phyloP scores from a whole-genome alignment of 2,329 filamentous ascomycete genomes.

The Exophiala sp. region DNA sequence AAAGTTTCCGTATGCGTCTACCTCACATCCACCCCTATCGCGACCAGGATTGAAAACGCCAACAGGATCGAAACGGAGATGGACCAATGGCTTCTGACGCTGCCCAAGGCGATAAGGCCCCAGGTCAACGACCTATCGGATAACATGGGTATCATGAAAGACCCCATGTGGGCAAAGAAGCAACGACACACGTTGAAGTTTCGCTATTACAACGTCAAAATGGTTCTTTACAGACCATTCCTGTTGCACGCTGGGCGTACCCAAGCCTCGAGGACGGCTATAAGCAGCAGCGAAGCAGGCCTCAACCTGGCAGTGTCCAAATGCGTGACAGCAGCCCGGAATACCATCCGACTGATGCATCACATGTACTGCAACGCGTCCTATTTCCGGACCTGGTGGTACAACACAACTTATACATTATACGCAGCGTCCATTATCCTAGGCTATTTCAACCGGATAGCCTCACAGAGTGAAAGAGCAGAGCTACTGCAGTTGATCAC shows the following conservation, averaged over 20 bases:
- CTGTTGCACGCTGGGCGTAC: constrained; percentile 32
- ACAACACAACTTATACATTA: constrained; percentile 43
- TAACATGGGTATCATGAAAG: constrained; percentile 29
- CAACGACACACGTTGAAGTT: constrained; percentile 39
- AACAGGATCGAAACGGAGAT: constrained; percentile 38
- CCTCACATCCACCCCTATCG: constrained; percentile 33
- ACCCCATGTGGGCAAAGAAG: constrained; percentile 39
- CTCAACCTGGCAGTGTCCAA: constrained; percentile 35
- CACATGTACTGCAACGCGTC: constrained; percentile 39
- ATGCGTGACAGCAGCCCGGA: constrained; percentile 39
- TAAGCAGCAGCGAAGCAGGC: constrained; percentile 28
- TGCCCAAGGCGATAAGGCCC: constrained; percentile 38
- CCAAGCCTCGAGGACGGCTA: constrained; percentile 16
- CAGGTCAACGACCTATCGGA: constrained; percentile 23
- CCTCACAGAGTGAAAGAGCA: constrained; percentile 31
- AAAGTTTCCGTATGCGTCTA: constrained; percentile 39
- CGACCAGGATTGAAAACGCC: constrained; percentile 36
- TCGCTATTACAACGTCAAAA: constrained; percentile 42
- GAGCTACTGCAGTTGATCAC: constrained; percentile 32
- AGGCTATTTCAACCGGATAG: constrained; percentile 34
- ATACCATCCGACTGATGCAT: constrained; percentile 40
- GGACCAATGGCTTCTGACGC: constrained; percentile 35
- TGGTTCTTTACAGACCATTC: constrained; percentile 41
- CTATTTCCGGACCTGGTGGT: constrained; percentile 45
- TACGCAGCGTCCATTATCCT: constrained; percentile 40